Conservation (phyloP, 2,329 filamentous ascomycete genomes). For the Didymella exigua region DNA sequence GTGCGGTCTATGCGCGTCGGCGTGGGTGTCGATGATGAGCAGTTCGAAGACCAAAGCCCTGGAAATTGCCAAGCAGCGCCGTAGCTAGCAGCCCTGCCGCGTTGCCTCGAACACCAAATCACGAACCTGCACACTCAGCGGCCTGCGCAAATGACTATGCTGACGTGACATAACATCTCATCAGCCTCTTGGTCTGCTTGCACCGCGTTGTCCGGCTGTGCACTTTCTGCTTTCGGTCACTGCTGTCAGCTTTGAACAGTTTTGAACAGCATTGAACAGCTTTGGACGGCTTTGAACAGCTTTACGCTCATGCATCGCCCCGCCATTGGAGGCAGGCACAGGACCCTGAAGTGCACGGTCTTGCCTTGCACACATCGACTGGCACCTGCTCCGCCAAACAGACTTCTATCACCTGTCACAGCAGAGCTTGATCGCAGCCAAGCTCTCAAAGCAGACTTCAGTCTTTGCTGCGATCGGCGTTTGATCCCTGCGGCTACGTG, state of each 20-base stretch:
- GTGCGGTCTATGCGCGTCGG: neutral
- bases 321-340: slow-evolving; percentile 4
- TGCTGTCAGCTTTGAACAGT: slow-evolving; percentile 5
- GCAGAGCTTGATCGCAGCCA: neutral
- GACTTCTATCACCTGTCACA: neutral
- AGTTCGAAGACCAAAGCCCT: neutral
- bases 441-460: neutral
- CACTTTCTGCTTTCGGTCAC: slow-evolving; percentile 4
- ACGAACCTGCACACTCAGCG: neutral
- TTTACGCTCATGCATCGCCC: neutral
- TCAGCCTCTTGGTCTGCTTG: slow-evolving; percentile 5
- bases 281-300: neutral
- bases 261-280: too few species aligned
- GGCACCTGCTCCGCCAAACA: neutral
- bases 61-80: too few species aligned
- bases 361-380: neutral
- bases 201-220: slow-evolving; percentile 12
- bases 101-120: slow-evolving; percentile 4
- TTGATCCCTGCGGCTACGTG: neutral
- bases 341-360: slow-evolving; percentile 13
- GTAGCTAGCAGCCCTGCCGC: slow-evolving; percentile 17
- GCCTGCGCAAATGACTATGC: neutral
- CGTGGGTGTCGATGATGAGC: slow-evolving; percentile 10
- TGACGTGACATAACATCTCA: slow-evolving; percentile 5
- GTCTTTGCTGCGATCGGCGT: neutral